Base-by-base conservation (phyloP, 495 filamentous ascomycete species). In the Penicillium roqueforti region DNA sequence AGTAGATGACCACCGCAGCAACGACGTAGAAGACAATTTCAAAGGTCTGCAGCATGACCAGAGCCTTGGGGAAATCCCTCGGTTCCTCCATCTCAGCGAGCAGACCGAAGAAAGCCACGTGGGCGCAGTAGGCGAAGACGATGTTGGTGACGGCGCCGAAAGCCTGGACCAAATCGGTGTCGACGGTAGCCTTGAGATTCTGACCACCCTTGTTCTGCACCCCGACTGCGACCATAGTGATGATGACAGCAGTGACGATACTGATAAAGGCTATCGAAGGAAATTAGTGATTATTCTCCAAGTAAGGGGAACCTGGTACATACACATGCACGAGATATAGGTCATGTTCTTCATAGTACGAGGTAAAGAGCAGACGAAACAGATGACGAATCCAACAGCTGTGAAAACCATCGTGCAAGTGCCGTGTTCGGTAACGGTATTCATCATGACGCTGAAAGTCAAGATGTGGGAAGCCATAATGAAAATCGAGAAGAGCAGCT, bases 41-140 rank as follows among this genome's bases (percentile, higher is more conserved):
- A 34, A 81, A 77, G 44, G 75, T 61, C 58, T 87, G 84, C 6
- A 87, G 79, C 37, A 82, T 60, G 51, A 72, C 71, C 31, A 90
- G 76, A 8, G 86, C 76, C 66, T 86, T 87, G 47, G 76, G 74
- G 63, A 80, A 89, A 54, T 88, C 80, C 16, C 65, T 58, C 0
- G 87, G 87, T 0, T 83, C 78, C 54, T 83, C 79, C 78, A 92
- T 83, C 65, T 92, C 88, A 43, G 84, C 79, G 55, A 88, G 86
- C 66, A 91, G 86, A 53, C 75, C 79, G 72, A 91, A 87, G 70
- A 88, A 85, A 57, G 85, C 79, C 60, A 85, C 71, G 70, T 87
- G 78, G 19, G 49, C 61, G 62, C 62, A 68, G 62, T 70, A 74
- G 16, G 75, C 67, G 47, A 73, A 74, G 38, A 68, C 66, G 20